phyloP scores from a whole-genome alignment of 1,284 basidiomycete genomes.

The Naganishia cerealis region DNA sequence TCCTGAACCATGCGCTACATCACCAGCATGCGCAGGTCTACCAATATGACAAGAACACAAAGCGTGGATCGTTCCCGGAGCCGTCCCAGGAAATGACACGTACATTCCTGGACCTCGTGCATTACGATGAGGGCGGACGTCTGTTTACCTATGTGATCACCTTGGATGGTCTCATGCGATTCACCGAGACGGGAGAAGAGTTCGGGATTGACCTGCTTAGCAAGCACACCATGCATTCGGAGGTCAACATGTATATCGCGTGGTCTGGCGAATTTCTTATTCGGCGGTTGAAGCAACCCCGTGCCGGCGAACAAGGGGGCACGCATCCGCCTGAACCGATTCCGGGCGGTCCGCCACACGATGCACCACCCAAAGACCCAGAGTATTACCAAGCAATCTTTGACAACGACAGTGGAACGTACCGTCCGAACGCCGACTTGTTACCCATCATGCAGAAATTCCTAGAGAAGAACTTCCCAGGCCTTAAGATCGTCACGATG shows the following conservation, averaged over 20 bases:
- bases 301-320: constrained; percentile 40
- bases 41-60: constrained; percentile 54
- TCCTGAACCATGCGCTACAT: constrained; percentile 55
- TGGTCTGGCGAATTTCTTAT: constrained; percentile 55
- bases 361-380: constrained; percentile 44
- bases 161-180: constrained; percentile 57
- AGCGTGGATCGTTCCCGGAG: constrained; percentile 49
- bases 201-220: constrained; percentile 58
- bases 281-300: constrained; percentile 40
- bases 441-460: constrained; percentile 54
- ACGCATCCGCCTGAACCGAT: constrained; percentile 47
- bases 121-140: constrained; percentile 56
- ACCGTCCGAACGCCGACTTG: constrained; percentile 56
- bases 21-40: constrained; percentile 58
- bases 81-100: constrained; percentile 49
- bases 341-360: constrained; percentile 40
- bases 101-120: constrained; percentile 57
- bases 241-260: constrained; percentile 55
- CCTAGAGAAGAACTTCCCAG: constrained; percentile 67
- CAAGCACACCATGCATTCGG: constrained; percentile 61
- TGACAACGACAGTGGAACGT: constrained; percentile 60
- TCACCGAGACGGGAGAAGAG: constrained; percentile 60
- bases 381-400: constrained; percentile 58
- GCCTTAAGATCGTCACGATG: constrained; percentile 62
- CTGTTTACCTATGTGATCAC: constrained; percentile 59